Evolutionary conservation across 768 basidiomycete species (phyloP).

Genomic region (Termitomyces sp.): DNA sequence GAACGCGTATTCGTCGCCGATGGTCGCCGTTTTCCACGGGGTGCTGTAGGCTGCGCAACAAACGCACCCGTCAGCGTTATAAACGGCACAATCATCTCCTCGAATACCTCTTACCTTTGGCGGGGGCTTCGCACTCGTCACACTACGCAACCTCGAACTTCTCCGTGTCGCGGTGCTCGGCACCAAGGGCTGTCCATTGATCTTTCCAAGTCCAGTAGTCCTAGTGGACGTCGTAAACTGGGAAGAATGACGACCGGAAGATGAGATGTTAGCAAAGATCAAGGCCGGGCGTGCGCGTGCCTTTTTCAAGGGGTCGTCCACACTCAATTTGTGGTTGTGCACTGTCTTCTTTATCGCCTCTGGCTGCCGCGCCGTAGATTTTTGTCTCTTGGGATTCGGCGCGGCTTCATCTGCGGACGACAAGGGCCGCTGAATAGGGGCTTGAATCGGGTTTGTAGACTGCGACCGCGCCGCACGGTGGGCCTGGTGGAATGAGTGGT

Average conservation of each 20-base stretch:
- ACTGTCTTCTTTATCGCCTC: slow-evolving; percentile 48
- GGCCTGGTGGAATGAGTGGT: slow-evolving; percentile 52
- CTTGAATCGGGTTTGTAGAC: slow-evolving; percentile 32
- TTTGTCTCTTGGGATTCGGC: slow-evolving; percentile 69
- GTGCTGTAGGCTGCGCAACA: slow-evolving; percentile 26
- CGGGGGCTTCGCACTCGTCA: slow-evolving; percentile 15
- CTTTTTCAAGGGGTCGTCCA: slow-evolving; percentile 80
- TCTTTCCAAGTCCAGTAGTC: slow-evolving; percentile 48
- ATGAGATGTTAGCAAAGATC: slow-evolving; percentile 86
- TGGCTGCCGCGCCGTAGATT: slow-evolving; percentile 54
- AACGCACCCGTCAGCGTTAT: slow-evolving; percentile 2
- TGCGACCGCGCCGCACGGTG: slow-evolving; percentile 41
- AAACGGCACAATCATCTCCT: neutral
- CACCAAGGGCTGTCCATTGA: slow-evolving; percentile 35
- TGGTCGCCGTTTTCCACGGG: slow-evolving; percentile 57
- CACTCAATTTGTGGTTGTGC: slow-evolving; percentile 47
- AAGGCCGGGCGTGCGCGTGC: slow-evolving; percentile 87
- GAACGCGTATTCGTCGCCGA: slow-evolving; percentile 46
- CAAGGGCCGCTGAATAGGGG: slow-evolving; percentile 55
- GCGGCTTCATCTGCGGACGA: slow-evolving; percentile 80
- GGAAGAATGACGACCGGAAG: slow-evolving; percentile 73
- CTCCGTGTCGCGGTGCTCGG: slow-evolving; percentile 44
- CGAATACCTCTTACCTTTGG: slow-evolving; percentile 41
- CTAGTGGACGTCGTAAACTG: slow-evolving; percentile 67
- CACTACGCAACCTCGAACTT: slow-evolving; percentile 58